phyloP scores from a whole-genome alignment of 2,329 filamentous ascomycete species.

The Aspergillus novofumigatus region DNA sequence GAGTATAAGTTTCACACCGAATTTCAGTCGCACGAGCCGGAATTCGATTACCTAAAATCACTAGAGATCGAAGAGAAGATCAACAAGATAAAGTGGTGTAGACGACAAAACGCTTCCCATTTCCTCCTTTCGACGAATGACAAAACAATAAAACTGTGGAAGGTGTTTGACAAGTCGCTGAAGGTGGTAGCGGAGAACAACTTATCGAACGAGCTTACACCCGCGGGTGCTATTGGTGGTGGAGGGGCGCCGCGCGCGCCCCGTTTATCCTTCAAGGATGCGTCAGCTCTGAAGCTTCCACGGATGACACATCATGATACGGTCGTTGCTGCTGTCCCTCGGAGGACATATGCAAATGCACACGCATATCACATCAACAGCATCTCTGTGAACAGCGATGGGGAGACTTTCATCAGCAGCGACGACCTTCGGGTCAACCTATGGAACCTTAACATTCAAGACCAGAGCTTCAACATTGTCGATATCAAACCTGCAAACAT shows the following conservation, averaged over 20 bases:
- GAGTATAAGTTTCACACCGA: constrained; percentile 99
- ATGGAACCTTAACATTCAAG: constrained; percentile 98
- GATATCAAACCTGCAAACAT: constrained; percentile 99
- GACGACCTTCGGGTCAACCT: constrained; percentile 97
- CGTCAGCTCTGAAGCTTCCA: constrained; percentile 84
- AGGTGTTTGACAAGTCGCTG: constrained; percentile 98
- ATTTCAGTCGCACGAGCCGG: constrained; percentile 98
- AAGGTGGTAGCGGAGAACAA: constrained; percentile 99
- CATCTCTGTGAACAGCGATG: constrained; percentile 99
- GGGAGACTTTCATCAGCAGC: constrained; percentile 98
- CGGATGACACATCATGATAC: constrained; percentile 97
- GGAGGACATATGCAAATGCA: constrained; percentile 94
- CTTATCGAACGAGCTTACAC: constrained; percentile 87
- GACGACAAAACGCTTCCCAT: constrained; percentile 95
- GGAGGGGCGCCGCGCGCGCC: constrained; percentile 72
- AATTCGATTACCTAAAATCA: constrained; percentile 99
- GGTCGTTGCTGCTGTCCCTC: constrained; percentile 91
- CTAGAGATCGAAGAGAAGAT: constrained; percentile 99
- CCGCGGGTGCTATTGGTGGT: constrained; percentile 65
- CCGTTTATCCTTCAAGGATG: constrained; percentile 70
- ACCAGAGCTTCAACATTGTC: constrained; percentile 99
- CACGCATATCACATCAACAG: constrained; percentile 99
- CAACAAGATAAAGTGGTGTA: constrained; percentile 99
- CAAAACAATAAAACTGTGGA: constrained; percentile 99
- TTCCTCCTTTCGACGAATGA: constrained; percentile 98